Percentiles rank a stretch among this genome's conserved stretches.
These are phyloP conservation scores for Ganoderma leucocontextum DNA, from an alignment of 1,284 basidiomycete species.

Conservation along the genomic window DNA sequence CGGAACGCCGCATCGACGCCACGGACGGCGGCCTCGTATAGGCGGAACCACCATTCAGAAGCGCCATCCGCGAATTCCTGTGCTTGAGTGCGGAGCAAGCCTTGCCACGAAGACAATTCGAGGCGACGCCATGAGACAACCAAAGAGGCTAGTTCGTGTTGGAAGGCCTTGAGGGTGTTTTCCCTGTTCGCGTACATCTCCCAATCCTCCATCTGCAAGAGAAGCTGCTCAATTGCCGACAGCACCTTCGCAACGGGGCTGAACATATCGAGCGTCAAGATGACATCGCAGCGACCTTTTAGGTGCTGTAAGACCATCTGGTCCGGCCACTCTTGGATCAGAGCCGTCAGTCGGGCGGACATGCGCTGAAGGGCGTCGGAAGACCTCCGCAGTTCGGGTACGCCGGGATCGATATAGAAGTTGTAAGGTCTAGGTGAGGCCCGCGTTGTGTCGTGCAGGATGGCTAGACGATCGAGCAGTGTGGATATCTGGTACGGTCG, in stretches of 20 bases:
- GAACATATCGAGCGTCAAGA: conserved; percentile 71
- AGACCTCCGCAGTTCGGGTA: conserved; percentile 73
- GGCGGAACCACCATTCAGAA: conserved; percentile 91
- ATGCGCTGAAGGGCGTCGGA: conserved; percentile 62
- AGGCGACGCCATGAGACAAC: conserved; percentile 93
- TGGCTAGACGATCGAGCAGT: conserved; percentile 47
- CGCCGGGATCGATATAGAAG: conserved; percentile 85
- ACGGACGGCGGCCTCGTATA: conserved; percentile 85
- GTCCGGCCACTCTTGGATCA: conserved; percentile 92
- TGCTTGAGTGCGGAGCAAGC: conserved; percentile 80
- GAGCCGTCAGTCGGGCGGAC: conserved; percentile 56
- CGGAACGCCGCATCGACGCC: conserved; percentile 62
- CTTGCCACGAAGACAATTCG: conserved; percentile 90
- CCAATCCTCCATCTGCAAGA: conserved; percentile 95
- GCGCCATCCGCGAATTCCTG: conserved; percentile 66
- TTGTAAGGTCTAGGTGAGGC: conserved; percentile 55
- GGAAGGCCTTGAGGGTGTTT: conserved; percentile 80
- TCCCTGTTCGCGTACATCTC: conserved; percentile 92
- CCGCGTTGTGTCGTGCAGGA: conserved; percentile 39
- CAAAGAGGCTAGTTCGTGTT: conserved; percentile 72
- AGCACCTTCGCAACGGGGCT: conserved; percentile 88
- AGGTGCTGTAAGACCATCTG: conserved; percentile 96
- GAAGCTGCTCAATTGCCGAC: conserved; percentile 85
- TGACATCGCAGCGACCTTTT: conserved; percentile 74
- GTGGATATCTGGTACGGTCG: conserved; percentile 57